Evolutionary conservation across 169 alveolate genomes (phyloP).

Genomic region (Babesia gibsoni): DNA sequence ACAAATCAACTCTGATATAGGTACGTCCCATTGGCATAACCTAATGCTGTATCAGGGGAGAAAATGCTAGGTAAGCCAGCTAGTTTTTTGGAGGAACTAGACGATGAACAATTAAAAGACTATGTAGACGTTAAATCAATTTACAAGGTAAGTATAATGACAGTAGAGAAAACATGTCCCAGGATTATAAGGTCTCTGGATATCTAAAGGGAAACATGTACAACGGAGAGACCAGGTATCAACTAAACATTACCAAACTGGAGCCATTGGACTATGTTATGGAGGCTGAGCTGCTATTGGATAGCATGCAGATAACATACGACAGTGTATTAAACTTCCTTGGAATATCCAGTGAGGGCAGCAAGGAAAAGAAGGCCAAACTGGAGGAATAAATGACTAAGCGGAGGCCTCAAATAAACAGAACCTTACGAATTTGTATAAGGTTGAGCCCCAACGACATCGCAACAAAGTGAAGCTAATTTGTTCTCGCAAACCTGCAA

Average conservation of each 20-base stretch:
- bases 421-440: too few relatives aligned
- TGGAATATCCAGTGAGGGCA: conserved; percentile 4
- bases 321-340: conserved; percentile 36
- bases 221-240: conserved; percentile 48
- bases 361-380: conserved; percentile 31
- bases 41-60: conserved; percentile 1
- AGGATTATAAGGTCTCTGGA: conserved; percentile 34
- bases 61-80: conserved; percentile 61
- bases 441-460: too few relatives aligned
- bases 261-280: conserved; percentile 35
- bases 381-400: too few relatives aligned
- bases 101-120: conserved; percentile 53
- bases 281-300: conserved; percentile 37
- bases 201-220: conserved; percentile 9
- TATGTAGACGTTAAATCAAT: conserved; percentile 60
- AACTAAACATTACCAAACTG: conserved; percentile 21
- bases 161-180: neutral
- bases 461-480: too few relatives aligned
- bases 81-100: conserved; percentile 59
- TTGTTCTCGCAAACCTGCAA: too few relatives aligned
- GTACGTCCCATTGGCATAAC: conserved; percentile 1
- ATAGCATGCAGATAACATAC: conserved; percentile 43
- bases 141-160: conserved; percentile 51
- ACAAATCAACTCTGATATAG: conserved; percentile 39
- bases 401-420: too few relatives aligned